Evolutionary conservation across 106 monocot species (phyloP).

Genomic region (Iris macrosiphon): DNA sequence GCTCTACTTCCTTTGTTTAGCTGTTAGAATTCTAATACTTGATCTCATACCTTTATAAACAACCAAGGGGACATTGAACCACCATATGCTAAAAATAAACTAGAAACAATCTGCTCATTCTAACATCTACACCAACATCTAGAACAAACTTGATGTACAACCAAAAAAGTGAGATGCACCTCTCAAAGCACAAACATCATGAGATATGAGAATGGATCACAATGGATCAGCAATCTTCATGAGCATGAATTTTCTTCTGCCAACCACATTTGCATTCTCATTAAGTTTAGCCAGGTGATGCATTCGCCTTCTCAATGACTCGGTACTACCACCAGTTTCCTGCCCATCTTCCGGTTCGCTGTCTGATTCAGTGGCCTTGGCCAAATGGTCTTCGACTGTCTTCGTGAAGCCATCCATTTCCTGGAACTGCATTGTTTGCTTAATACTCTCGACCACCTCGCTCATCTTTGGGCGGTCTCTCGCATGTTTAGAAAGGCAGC

Average conservation of each 20-base stretch:
- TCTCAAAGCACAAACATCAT: too few species aligned
- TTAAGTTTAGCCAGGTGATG: constrained; percentile 38
- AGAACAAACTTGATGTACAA: too few species aligned
- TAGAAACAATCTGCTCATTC: too few species aligned
- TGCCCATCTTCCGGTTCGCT: constrained; percentile 3
- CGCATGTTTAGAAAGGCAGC: constrained; percentile 44
- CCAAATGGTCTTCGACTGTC: too few species aligned
- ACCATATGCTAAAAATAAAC: too few species aligned
- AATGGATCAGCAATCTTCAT: constrained; percentile 14
- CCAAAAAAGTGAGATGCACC: too few species aligned
- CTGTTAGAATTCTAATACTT: too few species aligned
- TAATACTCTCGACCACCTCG: constrained; percentile 44
- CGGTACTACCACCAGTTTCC: not conserved
- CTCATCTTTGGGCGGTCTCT: constrained; percentile 51
- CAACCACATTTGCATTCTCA: constrained; percentile 16
- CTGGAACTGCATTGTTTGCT: constrained; percentile 23
- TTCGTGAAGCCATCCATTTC: constrained; percentile 10
- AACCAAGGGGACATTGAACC: too few species aligned
- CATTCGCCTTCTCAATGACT: constrained; percentile 38
- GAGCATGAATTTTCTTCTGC: constrained; percentile 16
- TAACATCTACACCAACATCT: too few species aligned
- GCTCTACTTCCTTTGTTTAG: too few species aligned
- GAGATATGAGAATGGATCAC: not conserved
- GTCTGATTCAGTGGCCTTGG: constrained; percentile 3
- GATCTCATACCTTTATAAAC: too few species aligned